Conservation (phyloP, 2,329 filamentous ascomycete species). For the Anthostomella pinea region DNA sequence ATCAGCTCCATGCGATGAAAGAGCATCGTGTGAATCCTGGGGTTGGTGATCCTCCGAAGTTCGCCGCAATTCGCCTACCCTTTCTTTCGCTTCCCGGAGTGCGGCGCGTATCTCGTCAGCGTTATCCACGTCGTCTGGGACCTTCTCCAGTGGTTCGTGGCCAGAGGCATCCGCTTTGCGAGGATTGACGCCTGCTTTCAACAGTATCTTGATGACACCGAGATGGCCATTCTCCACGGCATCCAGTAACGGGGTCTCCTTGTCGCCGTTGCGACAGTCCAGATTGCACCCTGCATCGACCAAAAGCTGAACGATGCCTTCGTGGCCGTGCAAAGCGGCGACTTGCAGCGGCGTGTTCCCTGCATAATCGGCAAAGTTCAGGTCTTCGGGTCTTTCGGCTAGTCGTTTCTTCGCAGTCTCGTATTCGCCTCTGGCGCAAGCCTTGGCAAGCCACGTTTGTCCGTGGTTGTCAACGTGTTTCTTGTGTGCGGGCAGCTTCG, state of each 20-base stretch:
- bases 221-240: slow-evolving; percentile 94
- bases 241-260: slow-evolving; percentile 92
- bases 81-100: slow-evolving; percentile 59
- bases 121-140: slow-evolving; percentile 72
- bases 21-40: slow-evolving; percentile 44
- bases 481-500: slow-evolving; percentile 70
- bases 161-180: slow-evolving; percentile 88
- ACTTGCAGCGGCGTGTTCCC: slow-evolving; percentile 96
- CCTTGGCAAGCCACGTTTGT: slow-evolving; percentile 84
- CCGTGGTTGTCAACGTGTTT: slow-evolving; percentile 91
- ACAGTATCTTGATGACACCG: slow-evolving; percentile 78
- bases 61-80: slow-evolving; percentile 49
- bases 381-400: slow-evolving; percentile 76
- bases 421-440: slow-evolving; percentile 81
- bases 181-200: slow-evolving; percentile 87
- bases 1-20: slow-evolving; percentile 54
- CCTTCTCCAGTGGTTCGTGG: slow-evolving; percentile 83
- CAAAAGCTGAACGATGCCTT: slow-evolving; percentile 82
- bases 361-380: slow-evolving; percentile 88
- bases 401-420: slow-evolving; percentile 73
- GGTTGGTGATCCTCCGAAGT: slow-evolving; percentile 58
- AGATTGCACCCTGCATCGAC: slow-evolving; percentile 81
- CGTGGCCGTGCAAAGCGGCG: slow-evolving; percentile 81
- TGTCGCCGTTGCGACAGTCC: slow-evolving; percentile 75
- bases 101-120: slow-evolving; percentile 73